Conservation (phyloP, 768 basidiomycete genomes). For the Suillus placidus region DNA sequence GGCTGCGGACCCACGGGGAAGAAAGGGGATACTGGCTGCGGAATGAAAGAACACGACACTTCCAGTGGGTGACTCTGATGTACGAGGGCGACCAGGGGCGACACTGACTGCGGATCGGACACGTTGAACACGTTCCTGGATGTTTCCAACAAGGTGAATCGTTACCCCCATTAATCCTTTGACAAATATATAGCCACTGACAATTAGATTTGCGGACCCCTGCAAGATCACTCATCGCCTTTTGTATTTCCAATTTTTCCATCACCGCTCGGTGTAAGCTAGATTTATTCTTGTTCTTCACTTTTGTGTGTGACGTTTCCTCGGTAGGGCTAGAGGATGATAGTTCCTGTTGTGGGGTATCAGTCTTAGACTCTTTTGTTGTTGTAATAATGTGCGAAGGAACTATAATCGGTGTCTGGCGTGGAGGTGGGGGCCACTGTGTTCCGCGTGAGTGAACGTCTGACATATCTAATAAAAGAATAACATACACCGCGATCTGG, state of each 20-base stretch:
- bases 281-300: constrained; percentile 49
- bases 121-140: background rate
- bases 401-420: constrained; percentile 76
- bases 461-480: background rate
- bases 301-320: constrained; percentile 23
- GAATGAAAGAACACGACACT: background rate
- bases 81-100: background rate
- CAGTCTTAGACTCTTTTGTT: constrained; percentile 14
- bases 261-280: constrained; percentile 75
- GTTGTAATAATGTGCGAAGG: constrained; percentile 59
- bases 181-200: constrained; percentile 8
- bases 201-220: constrained; percentile 24
- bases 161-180: background rate
- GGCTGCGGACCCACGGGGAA: background rate
- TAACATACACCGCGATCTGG: constrained; percentile 73
- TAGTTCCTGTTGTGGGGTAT: constrained; percentile 20
- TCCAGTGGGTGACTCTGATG: background rate
- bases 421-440: constrained; percentile 86
- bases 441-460: constrained; percentile 3
- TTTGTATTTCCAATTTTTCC: constrained; percentile 74
- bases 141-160: background rate
- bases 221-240: constrained; percentile 59
- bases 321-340: constrained; percentile 14
- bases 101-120: background rate
- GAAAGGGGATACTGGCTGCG: background rate